Evolutionary conservation across 495 filamentous ascomycete genomes (phyloP), one percentile per base, ranked within the genome.

Genomic region (Penicillium canescens): DNA sequence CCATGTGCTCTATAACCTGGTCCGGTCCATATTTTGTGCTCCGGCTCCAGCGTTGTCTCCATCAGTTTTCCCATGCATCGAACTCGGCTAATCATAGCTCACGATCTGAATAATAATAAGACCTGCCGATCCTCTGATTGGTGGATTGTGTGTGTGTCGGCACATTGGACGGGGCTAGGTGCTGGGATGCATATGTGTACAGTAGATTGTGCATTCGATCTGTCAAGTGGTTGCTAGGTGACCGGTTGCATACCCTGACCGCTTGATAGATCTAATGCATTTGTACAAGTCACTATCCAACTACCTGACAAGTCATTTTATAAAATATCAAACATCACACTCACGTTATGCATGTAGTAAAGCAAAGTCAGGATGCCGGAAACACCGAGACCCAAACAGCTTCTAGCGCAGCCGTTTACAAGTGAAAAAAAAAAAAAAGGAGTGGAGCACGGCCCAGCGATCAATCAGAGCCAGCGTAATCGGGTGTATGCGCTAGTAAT

Each of bases 371-470:
- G 13, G 11, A 33, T 42, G 51, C 53, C 59, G 53, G 54, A 54
- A 63, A 65, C 56, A 57, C 57, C 57, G 55, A 55, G 50, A 59
- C 60, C 64, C 61, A 57, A 67, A 60, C 63, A 65, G 59, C 59
- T 67, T 63, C 69, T 70, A 70, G 71, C 66, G 69, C 66, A 60
- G 54, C 71, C 71, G 71, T 74, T 72, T 66, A 54, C 52, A 34
- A 23, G n/a, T n/a, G n/a, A n/a, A n/a, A 40, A 61, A 57, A 63
- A 46, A 57, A 3, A 50, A 33, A 10, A 14, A 20, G 12, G 10
- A 1, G n/a, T 16, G 47, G 23, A 16, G 38, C 2, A 52, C 46
- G 31, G 50, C 35, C 41, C 52, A 37, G 8, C 40, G 41, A 40
- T 53, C 50, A 53, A 51, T 51, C 49, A 46, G 35, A 44, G 34